Base-by-base conservation (phyloP, 139 green algal genomes). In the Yamagishiella unicocca region DNA sequence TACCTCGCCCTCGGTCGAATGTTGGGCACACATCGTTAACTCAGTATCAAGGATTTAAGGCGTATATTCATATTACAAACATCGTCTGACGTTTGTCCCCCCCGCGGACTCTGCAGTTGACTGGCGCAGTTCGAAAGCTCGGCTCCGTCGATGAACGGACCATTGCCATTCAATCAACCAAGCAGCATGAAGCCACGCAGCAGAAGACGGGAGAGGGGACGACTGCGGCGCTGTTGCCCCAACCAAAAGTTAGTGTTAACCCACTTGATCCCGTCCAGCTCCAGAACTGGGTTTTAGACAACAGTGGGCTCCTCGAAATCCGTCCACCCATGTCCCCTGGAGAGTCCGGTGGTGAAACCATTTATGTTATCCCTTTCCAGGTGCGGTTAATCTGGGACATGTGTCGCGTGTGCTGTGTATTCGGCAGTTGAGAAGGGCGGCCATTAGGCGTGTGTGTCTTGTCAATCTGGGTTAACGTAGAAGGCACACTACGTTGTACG, bases 301-400 rank as follows among this genome's bases (percentile, higher is more conserved):
- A 33, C 43, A 82, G 62, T 25, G 89, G 89, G 4, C 55, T 92
- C 4, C 61, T 89, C 1, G 70, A 87, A 19, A 24, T 89, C 1
- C 43, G 89, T n/a, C 89, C 89, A 2, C 89, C 89, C 17, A 27
- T 90, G 12, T 27, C 55, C 4, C 12, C 89, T 17, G 89, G 75
- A 1, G 66, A 53, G 0, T 79, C 75, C 0, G 89, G 89, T 2
- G 74, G 86, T 29, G 45, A 82, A 9, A 78, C 64, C 27, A 67
- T 68, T 0, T 85, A 88, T 67, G 54, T 84, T 38, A 90, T 92
- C 4, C 89, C 89, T 4, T 90, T 90, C 50, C 89, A 92, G 80
- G 80, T 86, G 31, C 38, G 67, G 14, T 58, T 58, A n/a, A n/a
- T n/a, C n/a, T n/a, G n/a, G n/a, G n/a, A n/a, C n/a, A n/a, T n/a